Conservation (phyloP, 352 stramenopile genomes). For the Globisporangium solare region DNA sequence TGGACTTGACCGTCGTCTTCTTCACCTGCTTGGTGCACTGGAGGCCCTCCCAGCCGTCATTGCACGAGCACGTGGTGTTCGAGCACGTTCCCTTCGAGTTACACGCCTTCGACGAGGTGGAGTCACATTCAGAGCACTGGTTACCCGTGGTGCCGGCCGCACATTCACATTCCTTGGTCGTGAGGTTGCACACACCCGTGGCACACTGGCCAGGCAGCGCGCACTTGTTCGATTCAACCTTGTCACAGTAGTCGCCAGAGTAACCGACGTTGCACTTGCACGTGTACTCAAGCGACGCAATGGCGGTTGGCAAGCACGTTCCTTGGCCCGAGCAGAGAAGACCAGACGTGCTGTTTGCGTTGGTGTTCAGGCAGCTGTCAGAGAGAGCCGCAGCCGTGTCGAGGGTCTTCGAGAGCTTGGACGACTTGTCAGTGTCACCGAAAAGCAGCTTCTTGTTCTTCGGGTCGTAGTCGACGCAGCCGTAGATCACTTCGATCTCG, state of each 20-base stretch:
- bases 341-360: constrained; percentile 37
- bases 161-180: constrained; percentile 62
- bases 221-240: constrained; percentile 72
- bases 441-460: constrained; percentile 46
- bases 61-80: constrained; percentile 48
- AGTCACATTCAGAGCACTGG: constrained; percentile 72
- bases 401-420: constrained; percentile 46
- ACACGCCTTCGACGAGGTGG: constrained; percentile 47
- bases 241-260: constrained; percentile 50
- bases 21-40: constrained; percentile 68
- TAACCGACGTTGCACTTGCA: constrained; percentile 77
- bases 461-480: constrained; percentile 66
- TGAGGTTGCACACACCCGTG: constrained; percentile 62
- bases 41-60: constrained; percentile 52
- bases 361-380: constrained; percentile 44
- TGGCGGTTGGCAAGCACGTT: constrained; percentile 42
- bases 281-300: constrained; percentile 45
- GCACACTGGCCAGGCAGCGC: constrained; percentile 63
- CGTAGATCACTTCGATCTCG: constrained; percentile 57
- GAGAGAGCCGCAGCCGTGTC: constrained; percentile 36
- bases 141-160: constrained; percentile 54
- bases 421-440: constrained; percentile 42
- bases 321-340: constrained; percentile 61
- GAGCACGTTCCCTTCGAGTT: constrained; percentile 56
- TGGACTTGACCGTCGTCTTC: constrained; percentile 25